Evolutionary conservation across 2,329 filamentous ascomycete species (phyloP).

Genomic region (Fusarium heterosporum): DNA sequence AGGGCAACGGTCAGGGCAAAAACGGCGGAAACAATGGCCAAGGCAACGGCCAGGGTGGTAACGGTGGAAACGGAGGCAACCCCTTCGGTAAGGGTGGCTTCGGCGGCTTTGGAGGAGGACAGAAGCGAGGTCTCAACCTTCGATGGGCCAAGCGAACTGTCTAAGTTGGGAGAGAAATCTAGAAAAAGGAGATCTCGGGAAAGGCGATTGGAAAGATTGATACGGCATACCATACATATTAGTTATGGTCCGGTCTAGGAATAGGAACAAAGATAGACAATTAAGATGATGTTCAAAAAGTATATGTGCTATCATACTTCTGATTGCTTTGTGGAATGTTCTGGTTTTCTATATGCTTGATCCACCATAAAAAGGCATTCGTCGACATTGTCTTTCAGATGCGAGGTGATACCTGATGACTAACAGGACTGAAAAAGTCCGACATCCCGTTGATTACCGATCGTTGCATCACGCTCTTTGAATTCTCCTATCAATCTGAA

Average conservation of each 20-base stretch:
- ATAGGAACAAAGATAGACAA: conserved; percentile 7
- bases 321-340: too few species aligned
- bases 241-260: background rate
- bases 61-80: conserved; percentile 12
- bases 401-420: background rate
- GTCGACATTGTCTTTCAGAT: conserved; percentile 27
- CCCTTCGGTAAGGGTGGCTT: background rate
- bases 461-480: conserved; percentile 12
- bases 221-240: background rate
- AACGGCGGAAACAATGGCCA: background rate
- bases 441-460: background rate
- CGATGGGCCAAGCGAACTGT: conserved; percentile 30
- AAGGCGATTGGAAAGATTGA: background rate
- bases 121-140: conserved; percentile 23
- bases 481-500: conserved; percentile 34
- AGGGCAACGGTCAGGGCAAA: background rate
- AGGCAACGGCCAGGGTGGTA: background rate
- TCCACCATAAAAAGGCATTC: conserved; percentile 23
- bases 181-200: background rate
- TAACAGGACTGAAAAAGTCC: background rate
- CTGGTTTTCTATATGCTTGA: background rate
- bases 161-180: too few species aligned
- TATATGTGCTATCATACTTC: background rate
- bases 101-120: background rate
- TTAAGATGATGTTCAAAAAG: conserved; percentile 10